Percentiles rank a stretch among this genome's conserved stretches.
Conservation (phyloP, 495 filamentous ascomycete species). For the Sabuloglossum arenarium region DNA sequence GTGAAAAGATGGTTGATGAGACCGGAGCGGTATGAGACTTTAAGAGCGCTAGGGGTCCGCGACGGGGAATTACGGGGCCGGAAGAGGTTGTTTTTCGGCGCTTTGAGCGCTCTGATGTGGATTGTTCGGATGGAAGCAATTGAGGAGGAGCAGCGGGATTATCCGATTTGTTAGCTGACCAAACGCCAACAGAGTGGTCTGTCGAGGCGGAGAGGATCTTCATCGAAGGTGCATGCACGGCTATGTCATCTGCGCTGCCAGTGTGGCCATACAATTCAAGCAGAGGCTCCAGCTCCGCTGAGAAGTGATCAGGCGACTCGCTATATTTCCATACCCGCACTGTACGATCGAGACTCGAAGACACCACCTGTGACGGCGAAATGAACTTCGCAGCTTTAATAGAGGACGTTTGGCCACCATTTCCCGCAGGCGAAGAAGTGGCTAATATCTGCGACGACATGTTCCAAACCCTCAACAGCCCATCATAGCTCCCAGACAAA, state of each 20-base stretch:
- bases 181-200: slow-evolving; percentile 65
- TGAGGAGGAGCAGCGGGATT: slow-evolving; percentile 45
- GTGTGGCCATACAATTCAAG: slow-evolving; percentile 81
- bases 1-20: slow-evolving; percentile 61
- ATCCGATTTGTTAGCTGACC: slow-evolving; percentile 55
- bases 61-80: slow-evolving; percentile 33
- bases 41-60: slow-evolving; percentile 58
- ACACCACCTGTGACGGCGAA: slow-evolving; percentile 52
- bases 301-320: slow-evolving; percentile 35
- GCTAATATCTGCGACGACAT: slow-evolving; percentile 58
- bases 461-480: slow-evolving; percentile 72
- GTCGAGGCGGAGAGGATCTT: slow-evolving; percentile 64
- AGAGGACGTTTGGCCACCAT: slow-evolving; percentile 50
- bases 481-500: slow-evolving; percentile 80
- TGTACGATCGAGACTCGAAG: slow-evolving; percentile 60
- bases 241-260: slow-evolving; percentile 47
- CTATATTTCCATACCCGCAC: slow-evolving; percentile 76
- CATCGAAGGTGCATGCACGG: slow-evolving; percentile 51
- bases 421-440: slow-evolving; percentile 36
- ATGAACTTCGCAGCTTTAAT: slow-evolving; percentile 68
- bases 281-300: slow-evolving; percentile 45
- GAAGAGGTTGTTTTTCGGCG: slow-evolving; percentile 52
- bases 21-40: slow-evolving; percentile 50
- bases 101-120: slow-evolving; percentile 38
- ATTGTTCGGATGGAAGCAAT: slow-evolving; percentile 28